Conservation (phyloP, 306 rosid species). For the Hippophae rhamnoides region DNA sequence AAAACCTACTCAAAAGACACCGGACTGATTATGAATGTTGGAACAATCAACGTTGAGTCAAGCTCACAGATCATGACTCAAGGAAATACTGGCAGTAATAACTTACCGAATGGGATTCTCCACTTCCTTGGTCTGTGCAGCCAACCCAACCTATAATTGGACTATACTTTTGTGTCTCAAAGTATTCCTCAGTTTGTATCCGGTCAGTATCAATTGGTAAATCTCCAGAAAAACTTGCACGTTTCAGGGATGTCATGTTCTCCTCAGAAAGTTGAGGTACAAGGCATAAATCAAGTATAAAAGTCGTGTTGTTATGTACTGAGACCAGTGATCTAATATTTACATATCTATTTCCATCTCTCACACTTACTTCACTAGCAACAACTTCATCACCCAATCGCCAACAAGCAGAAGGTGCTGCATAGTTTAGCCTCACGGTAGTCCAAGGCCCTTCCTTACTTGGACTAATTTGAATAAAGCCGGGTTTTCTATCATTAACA, state of each 20-base stretch:
- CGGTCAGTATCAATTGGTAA: constrained; percentile 22
- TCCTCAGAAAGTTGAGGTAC: constrained; percentile 32
- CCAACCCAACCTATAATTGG: constrained; percentile 63
- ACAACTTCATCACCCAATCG: constrained; percentile 80
- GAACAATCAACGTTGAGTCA: neutral
- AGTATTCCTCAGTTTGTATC: constrained; percentile 49
- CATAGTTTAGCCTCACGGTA: constrained; percentile 87
- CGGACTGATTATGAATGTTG: no score
- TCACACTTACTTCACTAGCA: constrained; percentile 87
- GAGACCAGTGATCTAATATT: constrained; percentile 84
- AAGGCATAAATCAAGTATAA: constrained; percentile 63
- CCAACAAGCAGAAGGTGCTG: constrained; percentile 98
- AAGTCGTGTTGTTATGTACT: constrained; percentile 61
- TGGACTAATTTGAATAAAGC: constrained; percentile 93
- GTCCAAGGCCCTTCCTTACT: constrained; percentile 97
- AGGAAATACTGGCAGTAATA: constrained; percentile 9
- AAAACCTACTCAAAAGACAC: no score
- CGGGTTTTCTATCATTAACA: constrained; percentile 39
- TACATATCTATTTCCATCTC: constrained; percentile 82
- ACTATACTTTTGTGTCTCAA: constrained; percentile 60
- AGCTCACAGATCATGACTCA: constrained; percentile 5
- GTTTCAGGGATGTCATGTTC: constrained; percentile 19
- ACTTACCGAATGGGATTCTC: constrained; percentile 44
- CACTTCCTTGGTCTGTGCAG: constrained; percentile 39
- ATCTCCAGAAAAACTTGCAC: constrained; percentile 32